Base-by-base conservation (phyloP, 305 asterid species). In the Withania somnifera region DNA sequence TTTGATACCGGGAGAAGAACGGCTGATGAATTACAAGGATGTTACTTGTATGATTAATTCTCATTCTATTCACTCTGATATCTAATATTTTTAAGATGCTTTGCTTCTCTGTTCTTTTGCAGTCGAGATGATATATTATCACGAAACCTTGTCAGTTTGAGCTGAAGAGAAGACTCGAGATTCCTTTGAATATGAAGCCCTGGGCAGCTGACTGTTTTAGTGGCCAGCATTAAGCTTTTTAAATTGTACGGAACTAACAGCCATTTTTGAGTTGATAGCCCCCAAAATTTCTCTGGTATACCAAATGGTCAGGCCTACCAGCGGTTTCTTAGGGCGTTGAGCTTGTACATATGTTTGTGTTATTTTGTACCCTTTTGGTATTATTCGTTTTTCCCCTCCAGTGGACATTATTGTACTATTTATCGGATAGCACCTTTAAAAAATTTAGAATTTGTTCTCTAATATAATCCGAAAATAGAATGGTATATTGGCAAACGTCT, bases 81-180 rank as follows among this genome's bases (percentile, higher is more conserved):
- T 68, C 78, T 6, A 13, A 40, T 69, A 20, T n/a, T 69, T 14
- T 6, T 19, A 11, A 20, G 11, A 20, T 42, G 32, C 11, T 2
- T 36, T 58, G 9, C 17, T n/a, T 63, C 40, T 45, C 40, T 19
- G 14, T 28, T 57, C 50, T 51, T 83, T 57, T 87, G 93, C 93
- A 90, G 90, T 85, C 87, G 28, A 83, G 77, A 80, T 51, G 75
- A 81, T 81, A 77, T 57, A 76, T 68, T 82, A 79, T 67, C 80
- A 47, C 26, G 86, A 45, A 83, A 66, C 79, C 83, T 83, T 60
- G 57, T 34, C 61, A 54, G 58, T 38, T 47, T 60, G 42, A 81
- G 75, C 54, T 66, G 24, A 38, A 52, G 80, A 52, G 76, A 40
- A 81, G 81, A 86, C 80, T 84, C 77, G 76, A 76, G 42, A 51